Base-by-base conservation (phyloP, 1,284 basidiomycete species). In the Apiotrichum veenhuisii region DNA sequence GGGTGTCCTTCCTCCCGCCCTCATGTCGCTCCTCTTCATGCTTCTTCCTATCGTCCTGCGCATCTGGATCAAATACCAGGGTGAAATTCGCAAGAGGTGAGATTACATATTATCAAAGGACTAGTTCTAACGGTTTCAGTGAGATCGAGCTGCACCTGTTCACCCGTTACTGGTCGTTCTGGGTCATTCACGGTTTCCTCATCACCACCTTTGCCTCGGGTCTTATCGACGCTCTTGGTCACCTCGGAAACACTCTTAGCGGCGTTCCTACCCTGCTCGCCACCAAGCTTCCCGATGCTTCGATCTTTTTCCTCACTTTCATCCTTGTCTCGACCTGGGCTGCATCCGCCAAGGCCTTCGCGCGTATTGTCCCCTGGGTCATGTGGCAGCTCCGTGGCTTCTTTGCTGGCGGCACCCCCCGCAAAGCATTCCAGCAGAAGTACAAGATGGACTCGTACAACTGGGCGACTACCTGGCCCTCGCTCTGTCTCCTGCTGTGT, bases 281-380 rank as follows among this genome's bases (percentile, higher is more conserved):
- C 0, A 63, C 76, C 37, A 85, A 90, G 52, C 80, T 98, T 22
- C 95, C 95, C 0, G 75, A 82, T 59, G 89, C 91, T 0, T 91
- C 89, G 20, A 93, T 85, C 57, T 98, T 96, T 84, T 97, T 97
- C 87, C 81, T 98, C 52, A 93, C 91, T 78, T 93, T 79, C 57
- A 68, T 76, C 53, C 65, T 78, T 34, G 73, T 75, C 14, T 67
- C 71, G 5, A 73, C 77, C n/a, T 82, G 94, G 42, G 77, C 89
- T 5, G 87, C 84, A 11, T 84, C 86, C 0, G 90, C 89, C 1
- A 83, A 86, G 52, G 84, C 87, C 12, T 90, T 96, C 76, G 79
- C 95, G 42, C 88, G 89, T 69, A 81, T 88, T 48, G 86, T 88
- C 1, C 80, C 85, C 1, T 80, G 93, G 46, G 76, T 87, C 26